Evolutionary conservation across 2,329 filamentous ascomycete species (phyloP), one percentile per base, ranked within the genome.

Genomic region (Teratosphaeria viscida): DNA sequence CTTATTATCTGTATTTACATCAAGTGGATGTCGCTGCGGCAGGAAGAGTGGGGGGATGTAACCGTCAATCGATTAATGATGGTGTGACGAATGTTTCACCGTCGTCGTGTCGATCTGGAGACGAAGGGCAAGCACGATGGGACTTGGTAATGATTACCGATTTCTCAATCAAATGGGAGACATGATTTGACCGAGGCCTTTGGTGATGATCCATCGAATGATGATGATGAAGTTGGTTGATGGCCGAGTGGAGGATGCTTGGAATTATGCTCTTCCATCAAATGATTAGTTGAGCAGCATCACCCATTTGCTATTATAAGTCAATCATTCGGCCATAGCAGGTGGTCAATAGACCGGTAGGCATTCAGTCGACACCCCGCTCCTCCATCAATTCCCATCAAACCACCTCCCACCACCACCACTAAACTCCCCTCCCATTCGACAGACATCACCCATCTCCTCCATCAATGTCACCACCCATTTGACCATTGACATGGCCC

Each of bases 401-500:
- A 12, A 32, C 32, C 23, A 11, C 11, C 32, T 26, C 19, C 34
- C 54, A 54, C n/a, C 52, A 32, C 52, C 2, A 54, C 32, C 11
- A 43, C 23, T 2, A 23, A 23, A 23, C 2, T 23, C 23, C 23
- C 23, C 23, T 23, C 23, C 1, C 23, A 23, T 23, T 23, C 23
- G 23, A 23, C 23, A 23, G 23, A 23, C 23, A 23, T 23, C 2
- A 23, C 23, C 23, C 23, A 23, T 23, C 23, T 23, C 23, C 23
- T 23, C 8, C 14, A 14, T 35, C 56, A 29, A 32, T 32, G 29
- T 32, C 29, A 32, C 29, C 29, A 7, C 7, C 29, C 4, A 32
- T 7, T 23, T 7, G 29, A 32, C 29, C 4, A 32, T 7, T 32
- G 23, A 23, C 23, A 88, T 90, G 83, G 80, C 87, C 49, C 82